These are phyloP conservation scores for Diaporthe velutina DNA, from an alignment of 2,329 filamentous ascomycete genomes.

Conservation along the genomic window DNA sequence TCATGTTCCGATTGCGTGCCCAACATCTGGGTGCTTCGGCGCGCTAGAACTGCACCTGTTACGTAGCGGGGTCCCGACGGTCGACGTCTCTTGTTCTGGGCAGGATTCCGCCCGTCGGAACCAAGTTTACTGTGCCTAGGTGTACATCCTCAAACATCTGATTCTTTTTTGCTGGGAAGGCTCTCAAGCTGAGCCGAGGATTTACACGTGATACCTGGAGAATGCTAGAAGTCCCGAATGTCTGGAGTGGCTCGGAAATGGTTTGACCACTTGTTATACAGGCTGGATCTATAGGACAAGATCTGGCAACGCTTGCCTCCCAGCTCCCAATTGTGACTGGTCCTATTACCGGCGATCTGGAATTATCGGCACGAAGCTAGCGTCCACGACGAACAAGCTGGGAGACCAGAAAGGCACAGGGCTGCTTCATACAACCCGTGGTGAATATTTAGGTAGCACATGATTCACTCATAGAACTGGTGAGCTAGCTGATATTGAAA, in stretches of 20 bases:
- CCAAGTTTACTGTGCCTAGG: neutral
- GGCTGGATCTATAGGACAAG: constrained; percentile 1
- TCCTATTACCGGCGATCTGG: neutral
- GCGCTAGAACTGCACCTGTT: neutral
- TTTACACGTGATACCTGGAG: neutral
- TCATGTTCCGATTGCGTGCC: neutral
- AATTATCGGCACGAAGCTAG: constrained; percentile 4
- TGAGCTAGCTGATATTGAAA: neutral
- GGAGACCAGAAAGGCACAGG: neutral
- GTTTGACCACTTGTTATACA: neutral
- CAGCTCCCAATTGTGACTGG: constrained; percentile 15
- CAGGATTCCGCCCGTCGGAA: neutral
- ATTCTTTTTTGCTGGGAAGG: neutral
- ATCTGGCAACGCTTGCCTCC: neutral
- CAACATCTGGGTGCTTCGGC: neutral
- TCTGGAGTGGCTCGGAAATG: neutral
- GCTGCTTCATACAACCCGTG: neutral
- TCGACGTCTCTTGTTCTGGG: neutral
- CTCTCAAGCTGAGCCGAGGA: neutral
- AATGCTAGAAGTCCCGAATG: neutral
- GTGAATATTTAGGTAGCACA: no score
- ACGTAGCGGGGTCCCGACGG: neutral
- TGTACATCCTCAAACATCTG: neutral
- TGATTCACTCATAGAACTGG: neutral
- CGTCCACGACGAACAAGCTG: neutral